phyloP scores from a whole-genome alignment of 129 eudicot genomes.

The Pseudognaphalium luteoalbum region DNA sequence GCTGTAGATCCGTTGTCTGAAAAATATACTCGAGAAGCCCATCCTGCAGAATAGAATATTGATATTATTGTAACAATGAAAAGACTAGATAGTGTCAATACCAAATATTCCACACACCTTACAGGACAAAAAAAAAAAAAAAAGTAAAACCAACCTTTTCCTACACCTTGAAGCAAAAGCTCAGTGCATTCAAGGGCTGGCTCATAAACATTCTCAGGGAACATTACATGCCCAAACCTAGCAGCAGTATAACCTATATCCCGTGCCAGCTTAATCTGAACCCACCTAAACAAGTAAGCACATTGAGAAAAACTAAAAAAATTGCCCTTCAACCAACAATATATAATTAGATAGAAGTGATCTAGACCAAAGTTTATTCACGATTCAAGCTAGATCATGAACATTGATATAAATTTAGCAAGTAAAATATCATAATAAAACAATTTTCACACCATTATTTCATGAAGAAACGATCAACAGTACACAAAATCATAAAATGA shows the following conservation, averaged over 20 bases:
- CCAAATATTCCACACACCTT: too few relatives aligned
- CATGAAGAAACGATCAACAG: neutral
- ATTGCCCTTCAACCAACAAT: constrained; percentile 16
- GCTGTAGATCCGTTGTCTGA: constrained; percentile 99
- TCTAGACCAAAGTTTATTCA: neutral
- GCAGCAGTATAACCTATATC: constrained; percentile 97
- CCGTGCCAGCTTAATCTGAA: constrained; percentile 95
- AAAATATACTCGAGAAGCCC: constrained; percentile 90
- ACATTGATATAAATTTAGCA: constrained; percentile 12
- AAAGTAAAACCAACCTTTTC: constrained; percentile 61
- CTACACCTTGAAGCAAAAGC: constrained; percentile 90
- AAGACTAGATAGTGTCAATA: neutral
- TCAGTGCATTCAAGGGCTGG: constrained; percentile 92
- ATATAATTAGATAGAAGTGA: constrained; percentile 6
- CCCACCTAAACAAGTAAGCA: constrained; percentile 67
- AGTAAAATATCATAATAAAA: neutral
- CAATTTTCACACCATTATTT: neutral
- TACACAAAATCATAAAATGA: constrained; percentile 47
- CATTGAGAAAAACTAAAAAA: constrained; percentile 40
- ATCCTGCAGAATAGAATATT: constrained; percentile 45
- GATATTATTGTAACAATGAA: neutral
- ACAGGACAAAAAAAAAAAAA: too few relatives aligned
- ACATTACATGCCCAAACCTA: constrained; percentile 98
- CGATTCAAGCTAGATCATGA: constrained; percentile 6
- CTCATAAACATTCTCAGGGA: constrained; percentile 96